A percentile compares a stretch with the other conserved stretches of the same genome.
phyloP scores from a whole-genome alignment of 306 rosid species.

The Cucurbita ficifolia region DNA sequence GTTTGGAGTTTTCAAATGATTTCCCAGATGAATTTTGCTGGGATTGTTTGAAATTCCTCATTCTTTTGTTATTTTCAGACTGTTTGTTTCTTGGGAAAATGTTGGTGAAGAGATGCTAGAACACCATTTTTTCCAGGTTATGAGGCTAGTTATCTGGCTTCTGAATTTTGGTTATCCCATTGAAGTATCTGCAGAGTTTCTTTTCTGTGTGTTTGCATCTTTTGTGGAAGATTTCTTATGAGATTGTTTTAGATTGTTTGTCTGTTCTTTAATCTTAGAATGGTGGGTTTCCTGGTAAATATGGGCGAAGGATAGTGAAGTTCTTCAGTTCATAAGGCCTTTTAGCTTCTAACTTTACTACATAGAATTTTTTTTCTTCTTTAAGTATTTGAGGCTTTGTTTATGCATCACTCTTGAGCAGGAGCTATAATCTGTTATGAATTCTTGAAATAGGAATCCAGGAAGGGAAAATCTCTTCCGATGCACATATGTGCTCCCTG shows the following conservation, averaged over 20 bases:
- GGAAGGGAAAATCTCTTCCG: conserved; percentile 55
- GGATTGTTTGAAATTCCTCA: not conserved
- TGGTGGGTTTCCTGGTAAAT: not conserved
- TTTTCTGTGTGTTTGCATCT: not conserved
- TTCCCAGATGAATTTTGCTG: not conserved
- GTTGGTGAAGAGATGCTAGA: not conserved
- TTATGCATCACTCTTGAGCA: not conserved
- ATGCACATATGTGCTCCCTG: conserved; percentile 85
- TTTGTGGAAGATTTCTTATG: not conserved
- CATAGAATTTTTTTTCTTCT: too few relatives aligned
- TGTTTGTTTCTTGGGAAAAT: conserved; percentile 2
- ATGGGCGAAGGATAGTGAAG: not conserved
- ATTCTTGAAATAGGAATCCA: conserved; percentile 27
- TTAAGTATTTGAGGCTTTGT: not conserved
- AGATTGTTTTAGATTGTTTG: not conserved
- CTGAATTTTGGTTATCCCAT: not conserved
- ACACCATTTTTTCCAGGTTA: not conserved
- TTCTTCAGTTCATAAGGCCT: not conserved
- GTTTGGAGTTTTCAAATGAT: not conserved
- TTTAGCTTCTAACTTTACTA: not conserved
- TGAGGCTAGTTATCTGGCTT: not conserved
- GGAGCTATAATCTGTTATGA: not conserved
- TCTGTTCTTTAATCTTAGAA: not conserved
- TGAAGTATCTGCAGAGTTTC: not conserved
- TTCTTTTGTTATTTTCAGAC: not conserved